Percentiles rank a stretch among this genome's conserved stretches.
These are phyloP conservation scores for Seiridium unicorne DNA, from an alignment of 2,329 filamentous ascomycete genomes.

Conservation along the genomic window DNA sequence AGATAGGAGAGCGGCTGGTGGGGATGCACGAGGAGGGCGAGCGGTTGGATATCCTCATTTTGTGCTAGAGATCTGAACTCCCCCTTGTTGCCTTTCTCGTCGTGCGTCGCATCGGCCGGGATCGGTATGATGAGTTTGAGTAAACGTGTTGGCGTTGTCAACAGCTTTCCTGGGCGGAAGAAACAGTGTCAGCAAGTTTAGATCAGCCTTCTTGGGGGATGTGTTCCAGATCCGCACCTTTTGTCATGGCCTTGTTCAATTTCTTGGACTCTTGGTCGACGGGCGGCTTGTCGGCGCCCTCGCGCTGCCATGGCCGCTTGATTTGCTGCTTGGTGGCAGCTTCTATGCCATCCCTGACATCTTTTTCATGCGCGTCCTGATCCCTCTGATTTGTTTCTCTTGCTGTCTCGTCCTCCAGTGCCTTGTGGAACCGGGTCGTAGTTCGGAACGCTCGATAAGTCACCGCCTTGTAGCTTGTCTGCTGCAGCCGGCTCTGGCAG, in stretches of 20 bases:
- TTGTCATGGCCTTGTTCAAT: constrained; percentile 56
- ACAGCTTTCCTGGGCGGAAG: constrained; percentile 57
- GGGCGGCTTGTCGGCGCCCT: constrained; percentile 58
- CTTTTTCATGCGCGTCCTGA: constrained; percentile 25
- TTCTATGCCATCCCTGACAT: constrained; percentile 29
- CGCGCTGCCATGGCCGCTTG: constrained; percentile 60
- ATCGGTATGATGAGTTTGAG: constrained; percentile 71
- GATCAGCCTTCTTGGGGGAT: neutral
- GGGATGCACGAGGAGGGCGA: constrained; percentile 83
- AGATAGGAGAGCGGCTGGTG: constrained; percentile 91
- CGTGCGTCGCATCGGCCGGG: constrained; percentile 49
- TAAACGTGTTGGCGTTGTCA: constrained; percentile 69
- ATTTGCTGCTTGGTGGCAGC: constrained; percentile 52
- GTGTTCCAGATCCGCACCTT: constrained; percentile 42
- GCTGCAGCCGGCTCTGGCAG: neutral
- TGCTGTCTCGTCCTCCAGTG: constrained; percentile 18
- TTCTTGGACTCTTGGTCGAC: constrained; percentile 45
- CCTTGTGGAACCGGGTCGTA: constrained; percentile 12
- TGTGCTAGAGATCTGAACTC: constrained; percentile 38
- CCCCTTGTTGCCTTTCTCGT: constrained; percentile 44
- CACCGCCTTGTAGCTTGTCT: neutral
- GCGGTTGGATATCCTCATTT: constrained; percentile 73
- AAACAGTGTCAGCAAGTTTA: neutral
- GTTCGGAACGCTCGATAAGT: constrained; percentile 14
- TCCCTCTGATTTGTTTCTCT: constrained; percentile 25